A percentile compares a stretch with the other conserved stretches of the same genome.
These are phyloP conservation scores for Tylopilus orsonianus DNA, from an alignment of 1,284 basidiomycete genomes.

Conservation along the genomic window DNA sequence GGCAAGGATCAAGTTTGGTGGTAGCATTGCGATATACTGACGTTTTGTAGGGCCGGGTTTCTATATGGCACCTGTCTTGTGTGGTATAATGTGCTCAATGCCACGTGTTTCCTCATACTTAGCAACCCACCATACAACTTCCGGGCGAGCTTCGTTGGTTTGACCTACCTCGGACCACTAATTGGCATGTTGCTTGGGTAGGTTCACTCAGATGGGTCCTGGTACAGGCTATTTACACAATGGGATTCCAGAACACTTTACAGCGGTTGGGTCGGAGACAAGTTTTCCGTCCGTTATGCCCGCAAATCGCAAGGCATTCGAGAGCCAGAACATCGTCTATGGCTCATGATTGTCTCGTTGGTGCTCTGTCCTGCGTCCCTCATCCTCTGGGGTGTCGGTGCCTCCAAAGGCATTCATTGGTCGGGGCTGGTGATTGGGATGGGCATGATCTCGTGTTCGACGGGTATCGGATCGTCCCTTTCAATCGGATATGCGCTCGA, in stretches of 20 bases:
- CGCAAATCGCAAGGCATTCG: slow-evolving; percentile 12
- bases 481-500: slow-evolving; percentile 20
- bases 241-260: slow-evolving; percentile 14
- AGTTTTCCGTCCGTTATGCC: slow-evolving; percentile 15
- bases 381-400: slow-evolving; percentile 21
- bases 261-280: slow-evolving; percentile 18
- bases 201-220: not conserved
- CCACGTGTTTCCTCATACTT: slow-evolving; percentile 17
- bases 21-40: not conserved
- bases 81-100: slow-evolving; percentile 21
- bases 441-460: slow-evolving; percentile 21
- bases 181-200: slow-evolving; percentile 19
- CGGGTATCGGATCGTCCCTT: slow-evolving; percentile 17
- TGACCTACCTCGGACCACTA: slow-evolving; percentile 16
- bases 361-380: slow-evolving; percentile 16
- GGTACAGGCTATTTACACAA: not conserved
- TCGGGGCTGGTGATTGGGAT: slow-evolving; percentile 15
- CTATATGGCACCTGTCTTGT: slow-evolving; percentile 18
- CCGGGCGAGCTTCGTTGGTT: slow-evolving; percentile 17
- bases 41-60: slow-evolving; percentile 2
- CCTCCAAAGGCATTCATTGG: slow-evolving; percentile 15
- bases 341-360: slow-evolving; percentile 18
- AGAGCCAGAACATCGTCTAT: slow-evolving; percentile 19
- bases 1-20: not conserved
- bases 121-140: slow-evolving; percentile 16